Conservation (phyloP, 192 early-diverging fungal species). For the Diversispora epigaea region DNA sequence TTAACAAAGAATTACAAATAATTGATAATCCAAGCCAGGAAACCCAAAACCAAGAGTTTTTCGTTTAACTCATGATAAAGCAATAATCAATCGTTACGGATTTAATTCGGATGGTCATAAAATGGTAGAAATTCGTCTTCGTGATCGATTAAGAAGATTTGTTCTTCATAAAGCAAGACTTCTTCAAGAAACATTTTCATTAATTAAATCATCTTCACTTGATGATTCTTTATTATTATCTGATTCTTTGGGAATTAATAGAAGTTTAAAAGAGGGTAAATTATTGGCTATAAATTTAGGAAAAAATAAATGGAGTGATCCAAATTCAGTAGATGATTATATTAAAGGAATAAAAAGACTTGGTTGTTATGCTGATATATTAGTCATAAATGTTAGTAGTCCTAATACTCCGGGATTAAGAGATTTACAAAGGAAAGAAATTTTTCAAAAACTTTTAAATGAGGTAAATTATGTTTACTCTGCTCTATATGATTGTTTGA, state of each 20-base stretch:
- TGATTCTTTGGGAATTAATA: constrained; percentile 43
- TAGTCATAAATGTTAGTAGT: constrained; percentile 86
- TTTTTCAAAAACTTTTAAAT: constrained; percentile 67
- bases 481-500: neutral
- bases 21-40: constrained; percentile 54
- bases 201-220: constrained; percentile 38
- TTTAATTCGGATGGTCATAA: constrained; percentile 82
- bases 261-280: constrained; percentile 57
- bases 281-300: constrained; percentile 86
- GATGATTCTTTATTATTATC: constrained; percentile 38
- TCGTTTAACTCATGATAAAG: constrained; percentile 67
- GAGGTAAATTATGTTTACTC: constrained; percentile 49
- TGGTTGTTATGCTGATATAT: constrained; percentile 81
- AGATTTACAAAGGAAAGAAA: constrained; percentile 66
- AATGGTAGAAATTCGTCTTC: constrained; percentile 62
- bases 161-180: constrained; percentile 49
- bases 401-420: constrained; percentile 87
- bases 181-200: constrained; percentile 46
- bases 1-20: neutral
- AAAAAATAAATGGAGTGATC: constrained; percentile 78
- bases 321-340: constrained; percentile 75
- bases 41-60: constrained; percentile 87
- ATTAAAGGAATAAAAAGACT: constrained; percentile 71
- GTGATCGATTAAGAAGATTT: constrained; percentile 68
- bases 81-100: constrained; percentile 89